Evolutionary conservation across 257 asterid genomes (phyloP).

Genomic region (Lavandula angustifolia): DNA sequence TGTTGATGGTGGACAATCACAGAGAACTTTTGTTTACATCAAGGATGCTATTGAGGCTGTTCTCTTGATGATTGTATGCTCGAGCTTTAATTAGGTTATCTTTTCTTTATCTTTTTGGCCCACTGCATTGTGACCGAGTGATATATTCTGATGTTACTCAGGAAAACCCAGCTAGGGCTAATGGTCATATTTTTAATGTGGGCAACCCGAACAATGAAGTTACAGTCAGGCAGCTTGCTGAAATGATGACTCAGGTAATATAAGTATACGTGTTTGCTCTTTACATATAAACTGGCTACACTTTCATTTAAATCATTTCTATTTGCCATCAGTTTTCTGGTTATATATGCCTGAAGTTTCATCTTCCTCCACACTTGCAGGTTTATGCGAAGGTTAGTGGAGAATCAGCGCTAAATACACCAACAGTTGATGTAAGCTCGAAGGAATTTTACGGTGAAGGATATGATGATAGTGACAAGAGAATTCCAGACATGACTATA

Average conservation of each 20-base stretch:
- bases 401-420: slow-evolving; percentile 62
- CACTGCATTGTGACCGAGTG: slow-evolving; percentile 27
- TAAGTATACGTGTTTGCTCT: slow-evolving; percentile 10
- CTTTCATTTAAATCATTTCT: slow-evolving; percentile 11
- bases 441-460: slow-evolving; percentile 96
- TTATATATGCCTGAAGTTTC: neutral
- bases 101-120: slow-evolving; percentile 14
- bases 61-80: slow-evolving; percentile 83
- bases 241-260: slow-evolving; percentile 89
- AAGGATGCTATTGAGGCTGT: slow-evolving; percentile 97
- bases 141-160: slow-evolving; percentile 29
- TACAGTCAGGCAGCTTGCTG: slow-evolving; percentile 94
- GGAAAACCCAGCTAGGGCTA: slow-evolving; percentile 96
- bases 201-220: slow-evolving; percentile 97
- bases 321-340: neutral
- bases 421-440: slow-evolving; percentile 82
- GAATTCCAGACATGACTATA: slow-evolving; percentile 96
- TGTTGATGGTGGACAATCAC: slow-evolving; percentile 94
- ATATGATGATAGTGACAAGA: slow-evolving; percentile 92
- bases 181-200: slow-evolving; percentile 87
- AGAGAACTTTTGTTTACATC: slow-evolving; percentile 87
- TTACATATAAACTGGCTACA: neutral
- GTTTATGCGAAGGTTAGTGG: slow-evolving; percentile 84
- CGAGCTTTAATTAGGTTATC: slow-evolving; percentile 5
- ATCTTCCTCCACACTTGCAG: slow-evolving; percentile 37